Evolutionary conservation across 179 eudicot species (phyloP), one percentile per base, ranked within the genome.

Genomic region (Corrigiola litoralis): DNA sequence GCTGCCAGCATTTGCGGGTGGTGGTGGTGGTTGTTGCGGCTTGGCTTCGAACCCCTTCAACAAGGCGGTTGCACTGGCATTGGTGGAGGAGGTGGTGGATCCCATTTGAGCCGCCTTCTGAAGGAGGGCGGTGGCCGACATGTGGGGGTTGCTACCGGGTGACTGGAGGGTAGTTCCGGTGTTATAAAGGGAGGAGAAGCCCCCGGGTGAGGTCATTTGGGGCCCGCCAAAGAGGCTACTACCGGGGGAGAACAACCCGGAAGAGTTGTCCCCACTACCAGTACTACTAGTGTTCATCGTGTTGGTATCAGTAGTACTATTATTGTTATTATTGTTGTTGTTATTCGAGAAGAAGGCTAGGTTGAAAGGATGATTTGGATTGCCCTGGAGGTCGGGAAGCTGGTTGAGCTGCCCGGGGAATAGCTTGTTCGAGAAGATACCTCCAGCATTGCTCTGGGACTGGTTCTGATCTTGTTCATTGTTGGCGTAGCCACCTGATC

Each of bases 101-200:
- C 92, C 96, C 77, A 89, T 66, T 28, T 87, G 94, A 23, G 89
- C 94, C 0, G 94, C 94, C 69, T 81, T 87, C 36, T 87, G 94
- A 4, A 87, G 86, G 48, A 89, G 77, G 13, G 96, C 96, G 2
- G 96, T 86, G 1, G 96, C 96, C 0, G 96, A 89, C 96, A 89
- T 86, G 31, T 83, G 83, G 9, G 79, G 59, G 23, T 46, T 37
- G 16, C 61, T 38, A 38, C n/a, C 44, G 31, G 53, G 0, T 44
- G 61, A n/a, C 6, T 44, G 29, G 50, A 46, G 33, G 61, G 50
- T 13, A 21, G 67, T 38, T 7, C 41, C 37, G 29, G 74, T 24
- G 75, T 21, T 16, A 67, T 61, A 63, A 1, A 70, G 68, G 1
- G 75, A 23, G 1, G 78, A 63, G 7, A 73, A 63, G 20, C 77